These are phyloP conservation scores for Dianthus caryophyllus DNA, from an alignment of 148 eudicot species.

Conservation along the genomic window DNA sequence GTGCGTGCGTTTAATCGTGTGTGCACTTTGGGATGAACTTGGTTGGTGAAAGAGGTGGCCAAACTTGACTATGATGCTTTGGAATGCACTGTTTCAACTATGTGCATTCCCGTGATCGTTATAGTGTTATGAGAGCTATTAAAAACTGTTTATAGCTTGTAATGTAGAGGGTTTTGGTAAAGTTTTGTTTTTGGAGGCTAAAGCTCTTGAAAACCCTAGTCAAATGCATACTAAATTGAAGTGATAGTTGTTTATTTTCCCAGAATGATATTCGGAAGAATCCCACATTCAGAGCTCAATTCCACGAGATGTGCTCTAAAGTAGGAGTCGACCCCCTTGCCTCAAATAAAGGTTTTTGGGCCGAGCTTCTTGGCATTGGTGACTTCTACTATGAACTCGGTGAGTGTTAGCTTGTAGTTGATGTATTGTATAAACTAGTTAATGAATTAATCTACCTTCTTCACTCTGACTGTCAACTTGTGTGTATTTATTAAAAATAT, in stretches of 20 bases:
- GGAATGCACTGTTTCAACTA: not conserved
- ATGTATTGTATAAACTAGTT: not conserved
- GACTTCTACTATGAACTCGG: slow-evolving; percentile 99
- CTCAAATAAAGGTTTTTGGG: slow-evolving; percentile 99
- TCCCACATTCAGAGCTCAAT: slow-evolving; percentile 92
- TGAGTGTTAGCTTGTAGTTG: slow-evolving; percentile 30
- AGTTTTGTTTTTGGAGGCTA: no score
- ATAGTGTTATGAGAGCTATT: no score
- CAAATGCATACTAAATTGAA: not conserved
- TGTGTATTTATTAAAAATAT: not conserved
- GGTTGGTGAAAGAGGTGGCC: slow-evolving; percentile 2
- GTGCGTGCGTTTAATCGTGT: not conserved
- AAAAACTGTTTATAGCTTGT: no score
- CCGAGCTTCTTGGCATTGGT: slow-evolving; percentile 93
- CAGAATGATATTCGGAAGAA: slow-evolving; percentile 99
- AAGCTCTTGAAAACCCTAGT: no score
- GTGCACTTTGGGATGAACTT: not conserved
- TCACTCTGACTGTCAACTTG: not conserved
- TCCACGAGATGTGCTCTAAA: slow-evolving; percentile 99
- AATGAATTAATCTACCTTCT: not conserved
- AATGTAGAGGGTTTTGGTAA: no score
- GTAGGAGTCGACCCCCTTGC: slow-evolving; percentile 98
- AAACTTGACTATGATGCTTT: not conserved
- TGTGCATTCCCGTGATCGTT: no score
- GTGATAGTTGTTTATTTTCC: slow-evolving; percentile 12